These are phyloP conservation scores for Saccharum spontaneum DNA, from an alignment of 176 grass and related monocot genomes.

Conservation along the genomic window DNA sequence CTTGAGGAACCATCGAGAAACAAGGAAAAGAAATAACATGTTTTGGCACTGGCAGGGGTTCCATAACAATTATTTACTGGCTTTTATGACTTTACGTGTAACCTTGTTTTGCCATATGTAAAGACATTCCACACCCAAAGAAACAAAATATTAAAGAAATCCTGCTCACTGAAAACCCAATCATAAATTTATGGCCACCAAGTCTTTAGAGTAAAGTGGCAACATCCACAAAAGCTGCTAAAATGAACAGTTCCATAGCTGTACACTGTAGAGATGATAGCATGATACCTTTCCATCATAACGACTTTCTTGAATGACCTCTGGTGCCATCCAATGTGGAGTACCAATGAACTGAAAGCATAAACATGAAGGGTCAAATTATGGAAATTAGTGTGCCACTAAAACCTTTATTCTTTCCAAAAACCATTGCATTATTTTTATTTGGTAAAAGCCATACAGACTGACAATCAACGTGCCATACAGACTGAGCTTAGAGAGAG, in stretches of 20 bases:
- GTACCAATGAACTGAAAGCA: conserved; percentile 94
- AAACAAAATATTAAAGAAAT: background rate
- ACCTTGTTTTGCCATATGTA: conserved; percentile 3
- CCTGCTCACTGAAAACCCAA: background rate
- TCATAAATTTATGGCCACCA: background rate
- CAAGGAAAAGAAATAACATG: conserved; percentile 10
- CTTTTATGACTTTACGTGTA: conserved; percentile 24
- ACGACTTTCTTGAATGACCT: conserved; percentile 99
- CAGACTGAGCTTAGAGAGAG: background rate
- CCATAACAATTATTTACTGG: background rate
- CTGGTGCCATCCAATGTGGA: conserved; percentile 99
- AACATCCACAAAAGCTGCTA: conserved; percentile 26
- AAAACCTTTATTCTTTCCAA: conserved; percentile 14
- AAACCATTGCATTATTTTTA: background rate
- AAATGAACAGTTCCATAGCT: conserved; percentile 13
- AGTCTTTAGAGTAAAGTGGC: background rate
- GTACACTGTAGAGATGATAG: background rate
- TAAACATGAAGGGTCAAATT: conserved; percentile 37
- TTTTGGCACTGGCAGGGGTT: conserved; percentile 11
- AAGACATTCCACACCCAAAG: conserved; percentile 13
- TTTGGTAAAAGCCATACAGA: background rate
- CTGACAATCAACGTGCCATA: no score
- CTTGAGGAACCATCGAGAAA: conserved; percentile 25
- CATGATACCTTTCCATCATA: conserved; percentile 96
- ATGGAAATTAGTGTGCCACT: conserved; percentile 11